Percentiles rank a stretch among this genome's conserved stretches.
phyloP scores from a whole-genome alignment of 176 grass and related monocot species.

The Cenchrus americanus region DNA sequence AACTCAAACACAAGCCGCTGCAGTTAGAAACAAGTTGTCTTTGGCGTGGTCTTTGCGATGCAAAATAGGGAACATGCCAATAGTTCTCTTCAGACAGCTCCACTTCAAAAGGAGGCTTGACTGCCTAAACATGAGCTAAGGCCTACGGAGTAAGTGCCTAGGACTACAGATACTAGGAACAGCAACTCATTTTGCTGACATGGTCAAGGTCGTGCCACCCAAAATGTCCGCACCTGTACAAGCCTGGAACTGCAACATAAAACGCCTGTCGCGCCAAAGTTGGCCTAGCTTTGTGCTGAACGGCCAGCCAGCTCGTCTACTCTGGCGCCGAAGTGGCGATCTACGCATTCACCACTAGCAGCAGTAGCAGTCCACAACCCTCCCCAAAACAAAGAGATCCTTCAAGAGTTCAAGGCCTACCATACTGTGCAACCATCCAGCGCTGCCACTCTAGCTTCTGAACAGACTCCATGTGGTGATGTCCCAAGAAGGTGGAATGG shows the following conservation, averaged over 20 bases:
- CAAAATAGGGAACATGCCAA: neutral
- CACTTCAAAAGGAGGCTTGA: neutral
- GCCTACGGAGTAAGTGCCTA: too few relatives aligned
- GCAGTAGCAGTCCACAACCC: neutral
- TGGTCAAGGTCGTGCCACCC: neutral
- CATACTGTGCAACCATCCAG: neutral
- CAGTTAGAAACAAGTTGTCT: too few relatives aligned
- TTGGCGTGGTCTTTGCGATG: neutral
- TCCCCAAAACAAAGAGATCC: neutral
- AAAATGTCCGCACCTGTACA: neutral
- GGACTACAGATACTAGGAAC: neutral
- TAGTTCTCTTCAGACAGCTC: neutral
- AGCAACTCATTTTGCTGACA: neutral
- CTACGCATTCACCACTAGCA: neutral
- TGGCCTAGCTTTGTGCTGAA: neutral
- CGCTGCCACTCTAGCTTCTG: slow-evolving; percentile 24
- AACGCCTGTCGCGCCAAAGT: neutral
- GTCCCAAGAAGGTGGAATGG: slow-evolving; percentile 8
- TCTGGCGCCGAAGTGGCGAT: neutral
- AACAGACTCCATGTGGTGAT: neutral
- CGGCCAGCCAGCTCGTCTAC: neutral
- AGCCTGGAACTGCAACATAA: neutral
- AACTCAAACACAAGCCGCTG: too few relatives aligned
- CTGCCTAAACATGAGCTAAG: too few relatives aligned
- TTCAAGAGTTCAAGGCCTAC: neutral